A percentile compares a stretch with the other conserved stretches of the same genome.
Evolutionary conservation across 1,284 basidiomycete genomes (phyloP).

Genomic region (Cerrena zonata): DNA sequence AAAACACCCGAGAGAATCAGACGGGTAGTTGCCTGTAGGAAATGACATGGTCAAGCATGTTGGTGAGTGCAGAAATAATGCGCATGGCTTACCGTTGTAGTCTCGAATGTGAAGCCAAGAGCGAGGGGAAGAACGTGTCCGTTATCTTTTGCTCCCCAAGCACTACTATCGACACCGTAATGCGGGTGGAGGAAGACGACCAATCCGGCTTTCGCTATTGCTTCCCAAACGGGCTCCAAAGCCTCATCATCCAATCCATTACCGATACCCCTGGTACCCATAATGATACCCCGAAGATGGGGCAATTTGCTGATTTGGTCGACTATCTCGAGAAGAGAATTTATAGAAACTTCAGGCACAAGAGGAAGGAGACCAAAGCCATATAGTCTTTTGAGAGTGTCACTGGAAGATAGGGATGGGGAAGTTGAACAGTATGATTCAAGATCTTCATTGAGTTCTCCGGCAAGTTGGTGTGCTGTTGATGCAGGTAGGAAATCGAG

Average conservation of each 20-base stretch:
- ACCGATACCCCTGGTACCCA: constrained; percentile 75
- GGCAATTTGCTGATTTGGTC: constrained; percentile 58
- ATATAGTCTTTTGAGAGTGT: constrained; percentile 57
- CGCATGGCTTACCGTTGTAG: constrained; percentile 61
- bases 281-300: constrained; percentile 73
- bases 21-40: constrained; percentile 62
- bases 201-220: constrained; percentile 59
- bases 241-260: constrained; percentile 73
- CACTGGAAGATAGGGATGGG: constrained; percentile 33
- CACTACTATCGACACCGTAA: constrained; percentile 63
- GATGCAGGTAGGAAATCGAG: constrained; percentile 72
- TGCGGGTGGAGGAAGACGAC: constrained; percentile 81
- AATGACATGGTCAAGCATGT: not conserved
- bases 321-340: constrained; percentile 56
- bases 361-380: constrained; percentile 83
- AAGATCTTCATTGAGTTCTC: constrained; percentile 68
- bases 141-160: constrained; percentile 71
- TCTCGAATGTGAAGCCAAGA: constrained; percentile 84
- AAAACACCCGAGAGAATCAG: constrained; percentile 76
- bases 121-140: constrained; percentile 83
- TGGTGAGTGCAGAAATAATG: not conserved
- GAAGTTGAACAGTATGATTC: constrained; percentile 71
- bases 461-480: constrained; percentile 62
- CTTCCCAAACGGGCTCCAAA: constrained; percentile 74
- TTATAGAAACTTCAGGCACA: constrained; percentile 54